Percentiles rank a stretch among this genome's conserved stretches.
Evolutionary conservation across 2,329 filamentous ascomycete genomes (phyloP).

Genomic region (Aureobasidium mangrovei): DNA sequence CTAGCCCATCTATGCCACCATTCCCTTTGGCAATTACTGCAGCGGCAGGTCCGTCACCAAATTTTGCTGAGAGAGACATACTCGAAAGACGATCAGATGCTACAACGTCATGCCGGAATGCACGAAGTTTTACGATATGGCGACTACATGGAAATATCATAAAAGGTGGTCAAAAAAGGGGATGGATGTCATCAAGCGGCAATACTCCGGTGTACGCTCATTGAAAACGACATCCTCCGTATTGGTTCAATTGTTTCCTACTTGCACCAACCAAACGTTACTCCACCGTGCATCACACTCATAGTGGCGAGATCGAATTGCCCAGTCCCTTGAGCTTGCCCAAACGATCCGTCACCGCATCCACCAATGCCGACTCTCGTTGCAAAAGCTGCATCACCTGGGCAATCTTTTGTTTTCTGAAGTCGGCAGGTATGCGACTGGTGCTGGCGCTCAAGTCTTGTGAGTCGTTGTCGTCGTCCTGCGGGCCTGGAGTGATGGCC

Average conservation of each 20-base stretch:
- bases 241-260: neutral
- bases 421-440: conserved; percentile 49
- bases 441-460: conserved; percentile 24
- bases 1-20: too few relatives aligned
- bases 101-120: too few relatives aligned
- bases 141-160: too few relatives aligned
- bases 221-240: too few relatives aligned
- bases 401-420: conserved; percentile 54
- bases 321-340: conserved; percentile 41
- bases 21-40: too few relatives aligned
- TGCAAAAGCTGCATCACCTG: conserved; percentile 57
- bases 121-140: too few relatives aligned
- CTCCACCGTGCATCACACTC: neutral
- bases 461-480: conserved; percentile 25
- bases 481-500: neutral
- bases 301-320: neutral
- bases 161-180: too few relatives aligned
- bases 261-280: neutral
- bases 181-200: too few relatives aligned
- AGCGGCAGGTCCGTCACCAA: too few relatives aligned
- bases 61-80: too few relatives aligned
- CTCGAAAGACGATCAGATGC: too few relatives aligned
- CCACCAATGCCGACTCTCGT: conserved; percentile 58
- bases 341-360: conserved; percentile 55
- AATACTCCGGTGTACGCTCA: too few relatives aligned